Evolutionary conservation across 495 filamentous ascomycete species (phyloP), one percentile per base, ranked within the genome.

Genomic region (Aspergillus carlsbadensis): DNA sequence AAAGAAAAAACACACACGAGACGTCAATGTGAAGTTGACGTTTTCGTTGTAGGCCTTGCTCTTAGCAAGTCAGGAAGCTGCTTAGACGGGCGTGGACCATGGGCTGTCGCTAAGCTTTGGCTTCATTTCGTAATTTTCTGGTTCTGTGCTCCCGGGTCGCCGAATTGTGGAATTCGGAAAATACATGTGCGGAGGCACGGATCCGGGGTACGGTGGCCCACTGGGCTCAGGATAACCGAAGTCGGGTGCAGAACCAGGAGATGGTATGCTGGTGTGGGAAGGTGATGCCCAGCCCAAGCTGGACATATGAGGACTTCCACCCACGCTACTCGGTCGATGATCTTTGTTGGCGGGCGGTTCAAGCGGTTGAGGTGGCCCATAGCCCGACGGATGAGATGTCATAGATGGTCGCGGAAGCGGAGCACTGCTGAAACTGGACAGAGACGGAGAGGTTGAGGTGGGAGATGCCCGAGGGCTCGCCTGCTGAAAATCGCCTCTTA

Each of bases 261-360:
- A 89, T 21, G 82, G 80, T 69, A 85, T 80, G 60, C 69, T 77
- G 42, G 80, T 78, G 49, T 86, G 82, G 14, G 84, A 83, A 3
- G 89, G 88, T 0, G 87, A 90, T 35, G 84, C 82, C 89, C 89
- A 92, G 10, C 87, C 86, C 14, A 84, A 72, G 54, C 80, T 87
- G 44, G 81, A 77, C 78, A 90, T 84, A 60, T 92, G 88, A 21
- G 88, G 88, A 54, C 87, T 91, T 8, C 86, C 85, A 37, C 65
- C 78, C 6, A 80, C 84, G 61, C 87, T 91, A 59, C 82, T 86
- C 2, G 81, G 79, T 31, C 81, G 79, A 44, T 87, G 85, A 58
- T 92, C 89, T 29, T 82, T 82, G 65, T 90, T 90, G 33, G 91
- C 78, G 41, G 88, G 92, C 20, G 94, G 93, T 67, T 98, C 94